Evolutionary conservation across 2,329 filamentous ascomycete genomes (phyloP).

Genomic region (Paecilomyces sp.): DNA sequence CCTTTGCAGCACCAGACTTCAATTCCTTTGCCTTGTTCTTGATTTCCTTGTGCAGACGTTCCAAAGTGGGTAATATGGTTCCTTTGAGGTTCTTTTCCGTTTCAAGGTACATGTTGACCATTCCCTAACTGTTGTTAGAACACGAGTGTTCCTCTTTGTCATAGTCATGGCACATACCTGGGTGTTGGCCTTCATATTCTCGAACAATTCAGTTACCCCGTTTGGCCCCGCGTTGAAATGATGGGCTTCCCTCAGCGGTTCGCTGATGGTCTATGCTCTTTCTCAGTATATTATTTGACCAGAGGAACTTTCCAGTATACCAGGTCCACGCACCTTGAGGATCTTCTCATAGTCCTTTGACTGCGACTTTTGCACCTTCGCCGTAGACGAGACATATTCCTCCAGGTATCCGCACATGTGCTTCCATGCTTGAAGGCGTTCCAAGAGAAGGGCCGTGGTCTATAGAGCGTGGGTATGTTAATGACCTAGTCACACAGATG

Average conservation of each 20-base stretch:
- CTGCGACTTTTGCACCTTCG: conserved; percentile 77
- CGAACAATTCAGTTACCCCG: conserved; percentile 82
- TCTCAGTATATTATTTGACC: conserved; percentile 6
- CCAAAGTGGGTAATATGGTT: conserved; percentile 78
- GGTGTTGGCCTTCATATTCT: conserved; percentile 89
- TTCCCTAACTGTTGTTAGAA: conserved; percentile 46
- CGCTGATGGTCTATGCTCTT: conserved; percentile 61
- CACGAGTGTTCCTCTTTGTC: neutral
- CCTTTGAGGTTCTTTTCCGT: conserved; percentile 87
- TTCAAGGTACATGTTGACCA: conserved; percentile 83
- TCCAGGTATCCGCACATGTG: conserved; percentile 87
- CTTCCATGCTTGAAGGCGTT: conserved; percentile 92
- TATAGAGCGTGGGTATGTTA: conserved; percentile 22
- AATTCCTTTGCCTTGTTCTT: conserved; percentile 95
- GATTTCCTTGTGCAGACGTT: conserved; percentile 89
- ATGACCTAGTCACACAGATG: neutral
- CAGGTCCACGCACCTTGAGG: conserved; percentile 57
- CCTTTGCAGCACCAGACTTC: conserved; percentile 69
- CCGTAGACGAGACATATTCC: conserved; percentile 76
- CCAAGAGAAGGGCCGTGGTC: conserved; percentile 73
- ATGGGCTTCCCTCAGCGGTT: conserved; percentile 78
- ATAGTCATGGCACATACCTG: conserved; percentile 43
- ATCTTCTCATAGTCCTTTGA: conserved; percentile 94
- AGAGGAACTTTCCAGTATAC: neutral
- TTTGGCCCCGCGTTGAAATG: conserved; percentile 91